phyloP scores from a whole-genome alignment of 108 stramenopile species.

The Nannochloropsis oceanica region DNA sequence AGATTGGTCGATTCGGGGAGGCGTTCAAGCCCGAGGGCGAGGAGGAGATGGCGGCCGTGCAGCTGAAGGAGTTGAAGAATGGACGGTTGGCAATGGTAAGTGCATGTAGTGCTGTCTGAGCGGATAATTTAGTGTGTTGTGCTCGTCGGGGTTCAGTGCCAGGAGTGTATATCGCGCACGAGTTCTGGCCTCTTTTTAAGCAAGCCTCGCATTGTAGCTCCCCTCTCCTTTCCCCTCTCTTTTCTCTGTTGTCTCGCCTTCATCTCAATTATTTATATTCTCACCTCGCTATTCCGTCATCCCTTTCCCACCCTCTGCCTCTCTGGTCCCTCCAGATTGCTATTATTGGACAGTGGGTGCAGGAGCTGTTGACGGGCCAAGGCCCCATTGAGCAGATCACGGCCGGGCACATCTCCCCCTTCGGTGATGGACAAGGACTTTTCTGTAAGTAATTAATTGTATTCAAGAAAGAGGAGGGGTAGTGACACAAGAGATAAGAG shows the following conservation, averaged over 20 bases:
- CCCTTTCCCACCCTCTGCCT: background rate
- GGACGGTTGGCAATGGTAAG: constrained; percentile 2
- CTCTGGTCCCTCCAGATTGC: background rate
- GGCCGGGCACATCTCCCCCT: background rate
- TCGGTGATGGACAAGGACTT: constrained; percentile 2
- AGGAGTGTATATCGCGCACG: no score
- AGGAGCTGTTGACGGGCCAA: constrained; percentile 6
- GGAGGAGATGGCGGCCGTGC: constrained; percentile 46
- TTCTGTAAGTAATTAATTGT: background rate
- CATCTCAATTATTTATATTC: background rate
- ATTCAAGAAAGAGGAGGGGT: no score
- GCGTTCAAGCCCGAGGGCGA: constrained; percentile 37
- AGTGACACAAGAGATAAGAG: no score
- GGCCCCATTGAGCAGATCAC: constrained; percentile 5
- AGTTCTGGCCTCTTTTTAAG: no score
- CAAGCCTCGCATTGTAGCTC: no score
- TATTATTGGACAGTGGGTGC: background rate
- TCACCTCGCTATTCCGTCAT: background rate
- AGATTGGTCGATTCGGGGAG: constrained; percentile 26
- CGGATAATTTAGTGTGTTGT: background rate
- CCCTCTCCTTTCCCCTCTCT: background rate
- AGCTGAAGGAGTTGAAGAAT: constrained; percentile 33
- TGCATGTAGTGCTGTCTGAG: background rate
- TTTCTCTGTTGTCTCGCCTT: background rate
- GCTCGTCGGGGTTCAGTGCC: no score